phyloP scores from a whole-genome alignment of 1,284 basidiomycete genomes.

The Rhodotorula glutinis region DNA sequence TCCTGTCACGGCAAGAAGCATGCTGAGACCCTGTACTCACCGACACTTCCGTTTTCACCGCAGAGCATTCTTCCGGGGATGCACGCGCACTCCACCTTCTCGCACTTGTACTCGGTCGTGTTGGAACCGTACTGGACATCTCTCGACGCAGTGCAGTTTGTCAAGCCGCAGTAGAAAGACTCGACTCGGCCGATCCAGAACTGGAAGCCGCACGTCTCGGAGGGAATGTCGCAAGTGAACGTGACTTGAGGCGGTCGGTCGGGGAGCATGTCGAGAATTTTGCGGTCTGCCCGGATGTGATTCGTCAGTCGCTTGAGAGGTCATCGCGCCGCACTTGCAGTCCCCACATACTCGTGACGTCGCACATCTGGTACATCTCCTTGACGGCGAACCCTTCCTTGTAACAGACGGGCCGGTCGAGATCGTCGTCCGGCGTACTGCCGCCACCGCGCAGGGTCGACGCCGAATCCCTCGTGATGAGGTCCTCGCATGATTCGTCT shows the following conservation, averaged over 20 bases:
- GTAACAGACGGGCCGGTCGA: slow-evolving; percentile 85
- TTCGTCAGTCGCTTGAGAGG: neutral
- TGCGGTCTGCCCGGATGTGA: slow-evolving; percentile 60
- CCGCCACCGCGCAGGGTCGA: slow-evolving; percentile 41
- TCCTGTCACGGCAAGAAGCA: neutral
- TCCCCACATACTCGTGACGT: slow-evolving; percentile 77
- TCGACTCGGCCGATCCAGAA: slow-evolving; percentile 95
- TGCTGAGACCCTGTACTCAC: slow-evolving; percentile 54
- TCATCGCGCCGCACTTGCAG: no score
- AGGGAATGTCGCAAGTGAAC: slow-evolving; percentile 68
- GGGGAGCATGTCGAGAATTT: slow-evolving; percentile 84
- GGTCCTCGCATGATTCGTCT: slow-evolving; percentile 70
- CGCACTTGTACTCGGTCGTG: slow-evolving; percentile 70
- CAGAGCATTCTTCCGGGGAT: slow-evolving; percentile 90
- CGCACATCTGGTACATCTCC: slow-evolving; percentile 93
- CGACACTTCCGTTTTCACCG: slow-evolving; percentile 89
- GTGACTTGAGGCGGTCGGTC: slow-evolving; percentile 89
- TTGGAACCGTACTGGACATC: slow-evolving; percentile 64
- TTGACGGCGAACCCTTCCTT: slow-evolving; percentile 84
- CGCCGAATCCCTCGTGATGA: slow-evolving; percentile 58
- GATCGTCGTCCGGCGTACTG: slow-evolving; percentile 54
- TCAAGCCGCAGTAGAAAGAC: slow-evolving; percentile 89
- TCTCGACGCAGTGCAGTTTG: slow-evolving; percentile 58
- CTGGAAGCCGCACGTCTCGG: slow-evolving; percentile 79
- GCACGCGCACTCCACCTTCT: slow-evolving; percentile 82